Percentiles rank a stretch among this genome's conserved stretches.
phyloP scores from a whole-genome alignment of 1,284 basidiomycete species.

The Microbotryum saponariae region DNA sequence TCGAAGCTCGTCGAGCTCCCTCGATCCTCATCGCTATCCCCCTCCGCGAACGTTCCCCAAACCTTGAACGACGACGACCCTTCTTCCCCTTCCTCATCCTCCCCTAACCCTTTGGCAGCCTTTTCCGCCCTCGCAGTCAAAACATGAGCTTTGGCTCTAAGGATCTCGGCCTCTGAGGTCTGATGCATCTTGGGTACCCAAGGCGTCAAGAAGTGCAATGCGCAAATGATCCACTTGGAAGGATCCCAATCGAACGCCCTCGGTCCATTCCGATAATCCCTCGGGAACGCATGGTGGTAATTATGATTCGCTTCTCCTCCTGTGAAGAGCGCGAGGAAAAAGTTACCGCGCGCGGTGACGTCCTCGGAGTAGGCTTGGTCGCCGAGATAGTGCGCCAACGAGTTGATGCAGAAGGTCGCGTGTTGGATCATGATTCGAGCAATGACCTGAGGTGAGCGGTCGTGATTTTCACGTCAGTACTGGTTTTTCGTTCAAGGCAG shows the following conservation, averaged over 20 bases:
- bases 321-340: conserved; percentile 62
- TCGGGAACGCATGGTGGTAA: conserved; percentile 65
- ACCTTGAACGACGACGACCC: background rate
- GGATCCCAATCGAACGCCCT: conserved; percentile 63
- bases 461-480: background rate
- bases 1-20: background rate
- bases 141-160: conserved; percentile 54
- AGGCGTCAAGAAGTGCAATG: conserved; percentile 52
- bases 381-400: conserved; percentile 70
- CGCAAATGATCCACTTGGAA: conserved; percentile 65
- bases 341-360: conserved; percentile 63
- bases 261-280: conserved; percentile 56
- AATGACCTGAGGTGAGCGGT: conserved; percentile 43
- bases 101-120: conserved; percentile 23
- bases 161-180: conserved; percentile 55
- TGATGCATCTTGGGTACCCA: conserved; percentile 47
- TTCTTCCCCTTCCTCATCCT: conserved; percentile 11
- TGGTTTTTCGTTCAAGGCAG: conserved; percentile 3
- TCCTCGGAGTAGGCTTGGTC: conserved; percentile 69
- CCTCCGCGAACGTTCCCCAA: conserved; percentile 6
- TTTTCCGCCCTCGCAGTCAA: conserved; percentile 41
- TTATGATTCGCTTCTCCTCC: conserved; percentile 56
- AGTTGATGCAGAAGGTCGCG: conserved; percentile 70
- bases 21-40: no score
- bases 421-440: conserved; percentile 59